Evolutionary conservation across 83 land plant genomes (phyloP).

Genomic region (Diphasiastrum complanatum): DNA sequence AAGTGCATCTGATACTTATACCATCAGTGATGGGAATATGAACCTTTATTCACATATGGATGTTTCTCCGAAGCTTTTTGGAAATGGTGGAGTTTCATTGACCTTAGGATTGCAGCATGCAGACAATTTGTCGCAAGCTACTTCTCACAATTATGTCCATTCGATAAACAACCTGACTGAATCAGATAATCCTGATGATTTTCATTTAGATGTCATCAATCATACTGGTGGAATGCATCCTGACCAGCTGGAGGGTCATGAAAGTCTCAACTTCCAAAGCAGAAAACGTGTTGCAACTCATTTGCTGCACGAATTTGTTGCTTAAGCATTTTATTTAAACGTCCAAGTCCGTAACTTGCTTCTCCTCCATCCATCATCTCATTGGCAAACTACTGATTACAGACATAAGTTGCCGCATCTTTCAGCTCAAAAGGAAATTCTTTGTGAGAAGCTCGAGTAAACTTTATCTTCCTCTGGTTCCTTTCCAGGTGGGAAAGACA

Average conservation of each 20-base stretch:
- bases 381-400: no score
- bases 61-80: constrained; percentile 33
- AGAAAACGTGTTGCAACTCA: constrained; percentile 9
- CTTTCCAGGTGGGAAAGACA: no score
- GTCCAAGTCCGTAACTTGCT: no score
- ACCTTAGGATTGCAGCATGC: constrained; percentile 72
- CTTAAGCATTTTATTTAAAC: no score
- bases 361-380: no score
- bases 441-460: no score
- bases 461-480: no score
- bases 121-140: constrained; percentile 34
- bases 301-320: constrained; percentile 14
- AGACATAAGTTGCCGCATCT: no score
- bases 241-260: no score
- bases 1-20: no score
- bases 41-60: constrained; percentile 35
- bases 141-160: constrained; percentile 32
- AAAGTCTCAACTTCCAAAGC: neutral
- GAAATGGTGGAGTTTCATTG: constrained; percentile 52
- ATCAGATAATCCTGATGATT: neutral
- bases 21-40: constrained; percentile 23
- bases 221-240: no score
- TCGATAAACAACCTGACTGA: neutral
- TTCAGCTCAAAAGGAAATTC: no score
- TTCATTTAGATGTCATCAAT: neutral